A percentile compares a stretch with the other conserved stretches of the same genome.
phyloP scores from a whole-genome alignment of 345 rosid genomes.

The Lenwebbia sp. region DNA sequence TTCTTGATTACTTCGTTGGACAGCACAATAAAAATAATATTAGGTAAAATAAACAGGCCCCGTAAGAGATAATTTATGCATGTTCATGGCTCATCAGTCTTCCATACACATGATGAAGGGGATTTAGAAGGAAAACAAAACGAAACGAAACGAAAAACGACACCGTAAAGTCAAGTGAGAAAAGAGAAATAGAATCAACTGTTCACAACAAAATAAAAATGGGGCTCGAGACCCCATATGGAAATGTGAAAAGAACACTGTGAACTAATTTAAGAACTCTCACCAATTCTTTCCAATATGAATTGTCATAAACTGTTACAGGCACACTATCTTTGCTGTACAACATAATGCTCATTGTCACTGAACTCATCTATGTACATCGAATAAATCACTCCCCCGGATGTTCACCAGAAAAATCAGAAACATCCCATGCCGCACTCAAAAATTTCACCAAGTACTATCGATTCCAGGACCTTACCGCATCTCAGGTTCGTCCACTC shows the following conservation, averaged over 20 bases:
- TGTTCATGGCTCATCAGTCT: neutral
- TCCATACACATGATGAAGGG: neutral
- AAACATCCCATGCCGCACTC: conserved; percentile 3
- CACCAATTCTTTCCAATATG: neutral
- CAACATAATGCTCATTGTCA: neutral
- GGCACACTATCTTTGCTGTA: neutral
- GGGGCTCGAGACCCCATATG: neutral
- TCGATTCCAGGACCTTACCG: neutral
- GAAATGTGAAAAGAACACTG: neutral
- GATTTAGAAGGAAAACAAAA: neutral
- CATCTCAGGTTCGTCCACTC: neutral
- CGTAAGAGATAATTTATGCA: neutral
- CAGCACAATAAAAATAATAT: neutral
- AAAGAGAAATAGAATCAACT: neutral
- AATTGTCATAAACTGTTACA: neutral
- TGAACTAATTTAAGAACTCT: neutral
- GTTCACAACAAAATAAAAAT: neutral
- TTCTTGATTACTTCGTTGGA: neutral
- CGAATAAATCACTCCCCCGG: neutral
- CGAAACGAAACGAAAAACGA: neutral
- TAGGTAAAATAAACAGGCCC: neutral
- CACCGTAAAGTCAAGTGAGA: neutral
- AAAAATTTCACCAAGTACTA: neutral
- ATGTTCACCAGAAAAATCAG: conserved; percentile 6
- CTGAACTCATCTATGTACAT: conserved; percentile 2